Evolutionary conservation across 2,329 filamentous ascomycete species (phyloP).

Genomic region (Verticillium tricorpus): DNA sequence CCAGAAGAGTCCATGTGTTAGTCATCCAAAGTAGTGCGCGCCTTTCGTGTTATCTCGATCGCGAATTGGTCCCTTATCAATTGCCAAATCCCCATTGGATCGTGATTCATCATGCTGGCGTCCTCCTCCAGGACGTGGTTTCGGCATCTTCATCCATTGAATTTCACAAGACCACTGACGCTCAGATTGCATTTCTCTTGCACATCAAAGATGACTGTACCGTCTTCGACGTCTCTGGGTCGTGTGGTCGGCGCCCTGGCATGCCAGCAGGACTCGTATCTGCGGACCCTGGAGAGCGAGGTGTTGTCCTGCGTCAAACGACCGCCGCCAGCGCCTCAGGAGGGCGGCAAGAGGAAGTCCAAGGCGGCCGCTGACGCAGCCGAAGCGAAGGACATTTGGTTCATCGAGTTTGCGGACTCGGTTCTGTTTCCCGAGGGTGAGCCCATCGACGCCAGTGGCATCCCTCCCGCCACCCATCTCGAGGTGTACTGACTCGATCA

Average conservation of each 20-base stretch:
- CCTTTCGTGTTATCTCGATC: background rate
- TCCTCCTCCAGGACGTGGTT: background rate
- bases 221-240: background rate
- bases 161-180: background rate
- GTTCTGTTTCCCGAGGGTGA: constrained; percentile 24
- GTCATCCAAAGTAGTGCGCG: background rate
- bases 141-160: background rate
- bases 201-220: background rate
- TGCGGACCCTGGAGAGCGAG: constrained; percentile 16
- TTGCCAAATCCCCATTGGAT: background rate
- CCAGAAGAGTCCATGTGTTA: background rate
- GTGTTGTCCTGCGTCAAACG: constrained; percentile 22
- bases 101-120: background rate
- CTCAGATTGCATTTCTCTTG: background rate
- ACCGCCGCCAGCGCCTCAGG: constrained; percentile 5
- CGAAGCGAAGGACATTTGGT: constrained; percentile 16
- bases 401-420: constrained; percentile 24
- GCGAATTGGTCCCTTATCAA: background rate
- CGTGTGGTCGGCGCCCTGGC: constrained; percentile 20
- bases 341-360: constrained; percentile 15
- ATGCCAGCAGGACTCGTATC: constrained; percentile 23
- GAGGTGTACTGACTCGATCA: background rate
- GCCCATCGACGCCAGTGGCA: too few species aligned
- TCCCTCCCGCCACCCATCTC: background rate
- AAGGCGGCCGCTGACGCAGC: background rate